These are phyloP conservation scores for Fonsecaea erecta DNA, from an alignment of 2,329 filamentous ascomycete genomes.

Conservation along the genomic window DNA sequence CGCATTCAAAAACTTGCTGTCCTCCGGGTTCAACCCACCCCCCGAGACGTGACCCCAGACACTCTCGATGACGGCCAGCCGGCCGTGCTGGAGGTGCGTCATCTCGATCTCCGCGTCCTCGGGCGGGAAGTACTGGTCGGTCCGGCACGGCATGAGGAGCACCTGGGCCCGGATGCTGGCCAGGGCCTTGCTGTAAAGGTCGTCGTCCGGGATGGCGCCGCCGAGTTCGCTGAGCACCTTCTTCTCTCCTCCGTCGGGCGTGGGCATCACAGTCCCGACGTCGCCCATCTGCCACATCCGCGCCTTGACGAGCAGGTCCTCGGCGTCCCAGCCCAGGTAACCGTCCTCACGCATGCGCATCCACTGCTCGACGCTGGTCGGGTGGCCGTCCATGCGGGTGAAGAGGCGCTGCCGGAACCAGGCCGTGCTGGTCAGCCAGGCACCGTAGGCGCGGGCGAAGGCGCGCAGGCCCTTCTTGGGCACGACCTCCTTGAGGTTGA, in stretches of 20 bases:
- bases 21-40: constrained; percentile 38
- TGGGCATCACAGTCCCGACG: constrained; percentile 41
- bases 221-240: constrained; percentile 32
- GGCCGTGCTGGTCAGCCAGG: constrained; percentile 53
- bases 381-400: constrained; percentile 41
- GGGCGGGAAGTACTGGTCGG: constrained; percentile 46
- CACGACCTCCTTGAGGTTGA: constrained; percentile 39
- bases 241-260: constrained; percentile 27
- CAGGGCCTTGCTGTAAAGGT: constrained; percentile 35
- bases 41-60: constrained; percentile 43
- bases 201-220: constrained; percentile 27
- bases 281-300: constrained; percentile 54
- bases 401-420: constrained; percentile 54
- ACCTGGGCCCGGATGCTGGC: constrained; percentile 38
- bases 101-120: constrained; percentile 40
- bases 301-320: constrained; percentile 50
- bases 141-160: constrained; percentile 45
- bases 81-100: constrained; percentile 34
- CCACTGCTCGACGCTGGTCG: constrained; percentile 43
- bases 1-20: constrained; percentile 41
- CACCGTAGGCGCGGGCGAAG: constrained; percentile 54
- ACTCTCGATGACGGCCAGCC: constrained; percentile 41
- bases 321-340: constrained; percentile 48
- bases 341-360: constrained; percentile 44
- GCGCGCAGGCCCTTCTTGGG: constrained; percentile 48